Conservation (phyloP, 805 yeast species). For the Jamesozyma jinghongensis region DNA sequence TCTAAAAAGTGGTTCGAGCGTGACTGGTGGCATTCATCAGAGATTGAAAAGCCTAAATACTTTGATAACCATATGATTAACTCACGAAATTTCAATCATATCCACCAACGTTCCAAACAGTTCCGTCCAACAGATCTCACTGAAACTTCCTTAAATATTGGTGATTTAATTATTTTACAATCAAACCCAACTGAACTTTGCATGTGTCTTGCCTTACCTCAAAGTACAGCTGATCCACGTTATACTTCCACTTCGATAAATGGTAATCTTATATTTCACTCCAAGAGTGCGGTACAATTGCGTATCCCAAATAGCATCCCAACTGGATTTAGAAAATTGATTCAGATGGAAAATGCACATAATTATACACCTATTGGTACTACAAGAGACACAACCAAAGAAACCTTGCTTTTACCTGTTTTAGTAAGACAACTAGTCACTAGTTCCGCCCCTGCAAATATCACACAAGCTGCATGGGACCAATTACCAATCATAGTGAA, state of each 20-base stretch:
- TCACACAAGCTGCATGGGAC: constrained; percentile 36
- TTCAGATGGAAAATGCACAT: constrained; percentile 14
- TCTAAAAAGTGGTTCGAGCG: constrained; percentile 19
- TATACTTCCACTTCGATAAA: constrained; percentile 48
- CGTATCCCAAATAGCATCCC: constrained; percentile 41
- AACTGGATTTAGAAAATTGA: constrained; percentile 6
- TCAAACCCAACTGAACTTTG: constrained; percentile 39
- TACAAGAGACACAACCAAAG: constrained; percentile 11
- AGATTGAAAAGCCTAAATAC: not conserved
- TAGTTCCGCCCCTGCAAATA: constrained; percentile 26
- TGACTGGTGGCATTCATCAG: not conserved
- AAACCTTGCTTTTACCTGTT: constrained; percentile 28
- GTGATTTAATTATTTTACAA: constrained; percentile 54
- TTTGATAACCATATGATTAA: not conserved
- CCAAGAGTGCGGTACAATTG: constrained; percentile 37
- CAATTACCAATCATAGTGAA: constrained; percentile 33
- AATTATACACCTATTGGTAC: constrained; percentile 29
- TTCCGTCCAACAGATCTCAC: constrained; percentile 2
- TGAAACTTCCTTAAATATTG: constrained; percentile 33
- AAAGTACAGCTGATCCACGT: constrained; percentile 39
- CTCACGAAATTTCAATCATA: not conserved
- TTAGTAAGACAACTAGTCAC: constrained; percentile 29
- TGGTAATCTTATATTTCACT: constrained; percentile 47
- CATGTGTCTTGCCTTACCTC: constrained; percentile 48
- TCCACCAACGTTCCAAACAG: not conserved